A percentile compares a stretch with the other conserved stretches of the same genome.
These are phyloP conservation scores for Candida sakaeoensis DNA, from an alignment of 805 yeast genomes.

Conservation along the genomic window DNA sequence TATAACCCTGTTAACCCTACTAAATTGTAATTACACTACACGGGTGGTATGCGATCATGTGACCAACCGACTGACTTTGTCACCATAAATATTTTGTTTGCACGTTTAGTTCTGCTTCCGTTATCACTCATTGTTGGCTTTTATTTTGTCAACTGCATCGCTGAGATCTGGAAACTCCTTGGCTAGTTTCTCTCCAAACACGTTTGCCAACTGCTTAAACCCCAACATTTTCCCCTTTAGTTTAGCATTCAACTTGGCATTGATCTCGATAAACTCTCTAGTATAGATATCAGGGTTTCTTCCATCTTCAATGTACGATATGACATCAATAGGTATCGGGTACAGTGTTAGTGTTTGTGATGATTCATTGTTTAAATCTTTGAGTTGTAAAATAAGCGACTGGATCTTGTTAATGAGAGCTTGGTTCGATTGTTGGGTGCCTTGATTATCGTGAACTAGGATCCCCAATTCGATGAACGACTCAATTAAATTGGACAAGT, in stretches of 20 bases:
- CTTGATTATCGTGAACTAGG: conserved; percentile 89
- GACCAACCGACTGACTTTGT: no score
- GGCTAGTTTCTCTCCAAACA: conserved; percentile 63
- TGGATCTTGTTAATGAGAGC: conserved; percentile 40
- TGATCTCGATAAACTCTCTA: conserved; percentile 91
- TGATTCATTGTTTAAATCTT: conserved; percentile 19
- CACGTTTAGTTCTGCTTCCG: neutral
- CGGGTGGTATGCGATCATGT: no score
- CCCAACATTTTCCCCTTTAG: conserved; percentile 82
- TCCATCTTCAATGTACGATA: conserved; percentile 91
- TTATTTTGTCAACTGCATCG: conserved; percentile 54
- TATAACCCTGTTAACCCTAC: no score
- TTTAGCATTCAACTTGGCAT: conserved; percentile 84
- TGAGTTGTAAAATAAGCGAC: conserved; percentile 37
- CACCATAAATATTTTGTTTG: no score
- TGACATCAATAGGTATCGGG: conserved; percentile 76
- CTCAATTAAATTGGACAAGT: conserved; percentile 44
- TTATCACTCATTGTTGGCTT: conserved; percentile 11
- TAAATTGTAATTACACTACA: no score
- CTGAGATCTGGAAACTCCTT: conserved; percentile 78
- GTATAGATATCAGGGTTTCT: conserved; percentile 96
- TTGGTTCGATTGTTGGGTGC: conserved; percentile 73
- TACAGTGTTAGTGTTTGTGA: conserved; percentile 16
- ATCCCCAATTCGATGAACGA: conserved; percentile 87
- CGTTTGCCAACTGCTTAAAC: conserved; percentile 56